phyloP scores from a whole-genome alignment of 2,329 filamentous ascomycete species.

The Ophiognomonia clavigignenti-juglandacearum region DNA sequence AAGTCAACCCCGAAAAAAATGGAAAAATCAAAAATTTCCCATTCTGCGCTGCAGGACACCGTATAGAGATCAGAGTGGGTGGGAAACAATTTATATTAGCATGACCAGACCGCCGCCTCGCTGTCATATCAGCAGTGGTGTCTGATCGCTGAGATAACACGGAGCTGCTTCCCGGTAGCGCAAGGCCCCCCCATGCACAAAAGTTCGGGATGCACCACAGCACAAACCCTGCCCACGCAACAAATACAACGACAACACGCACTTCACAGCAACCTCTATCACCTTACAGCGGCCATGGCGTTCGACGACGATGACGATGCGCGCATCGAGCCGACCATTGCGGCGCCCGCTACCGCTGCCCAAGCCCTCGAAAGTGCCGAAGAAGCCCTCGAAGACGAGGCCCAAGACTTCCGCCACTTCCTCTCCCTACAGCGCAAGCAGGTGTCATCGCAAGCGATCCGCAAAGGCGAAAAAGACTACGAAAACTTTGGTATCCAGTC shows the following conservation, averaged over 20 bases:
- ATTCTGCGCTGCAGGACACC: too few relatives aligned
- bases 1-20: too few relatives aligned
- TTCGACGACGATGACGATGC: conserved; percentile 27
- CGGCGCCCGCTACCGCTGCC: conserved; percentile 25
- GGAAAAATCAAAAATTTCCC: too few relatives aligned
- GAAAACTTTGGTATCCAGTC: conserved; percentile 84
- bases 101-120: too few relatives aligned
- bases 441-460: conserved; percentile 62
- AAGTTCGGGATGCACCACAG: too few relatives aligned
- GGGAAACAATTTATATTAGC: too few relatives aligned
- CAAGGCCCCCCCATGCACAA: too few relatives aligned
- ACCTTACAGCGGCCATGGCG: conserved; percentile 17
- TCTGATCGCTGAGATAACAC: too few relatives aligned
- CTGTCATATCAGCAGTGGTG: too few relatives aligned
- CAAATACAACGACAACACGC: background rate
- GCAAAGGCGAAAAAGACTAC: conserved; percentile 95
- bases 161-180: too few relatives aligned
- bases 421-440: conserved; percentile 45
- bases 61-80: too few relatives aligned
- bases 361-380: conserved; percentile 37
- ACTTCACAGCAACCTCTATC: background rate
- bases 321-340: background rate
- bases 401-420: conserved; percentile 80
- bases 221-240: background rate
- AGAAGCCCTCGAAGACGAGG: conserved; percentile 68